Conservation (phyloP, 345 rosid species). For the Combretum micranthum region DNA sequence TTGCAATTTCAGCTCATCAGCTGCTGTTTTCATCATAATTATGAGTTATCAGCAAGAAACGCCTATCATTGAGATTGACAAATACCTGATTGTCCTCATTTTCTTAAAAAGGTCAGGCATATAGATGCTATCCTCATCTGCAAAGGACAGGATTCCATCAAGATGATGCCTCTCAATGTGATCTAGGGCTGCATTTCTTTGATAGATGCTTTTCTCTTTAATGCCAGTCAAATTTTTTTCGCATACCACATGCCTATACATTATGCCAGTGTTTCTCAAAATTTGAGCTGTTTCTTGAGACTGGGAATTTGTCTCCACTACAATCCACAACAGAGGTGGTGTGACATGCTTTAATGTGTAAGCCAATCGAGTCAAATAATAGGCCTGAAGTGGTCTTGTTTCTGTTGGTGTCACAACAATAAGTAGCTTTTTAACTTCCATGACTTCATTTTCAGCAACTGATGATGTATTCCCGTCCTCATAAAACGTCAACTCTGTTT, state of each 20-base stretch:
- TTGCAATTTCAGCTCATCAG: too few species aligned
- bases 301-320: slow-evolving; percentile 52
- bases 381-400: slow-evolving; percentile 34
- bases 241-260: slow-evolving; percentile 59
- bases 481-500: slow-evolving; percentile 1
- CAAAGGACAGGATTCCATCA: slow-evolving; percentile 53
- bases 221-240: slow-evolving; percentile 38
- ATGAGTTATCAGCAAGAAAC: background rate
- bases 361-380: slow-evolving; percentile 43
- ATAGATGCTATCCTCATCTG: slow-evolving; percentile 41
- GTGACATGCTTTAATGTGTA: slow-evolving; percentile 36
- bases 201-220: slow-evolving; percentile 38
- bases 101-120: slow-evolving; percentile 41
- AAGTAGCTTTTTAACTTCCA: slow-evolving; percentile 31
- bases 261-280: slow-evolving; percentile 42
- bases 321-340: slow-evolving; percentile 64
- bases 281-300: slow-evolving; percentile 47
- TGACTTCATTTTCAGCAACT: slow-evolving; percentile 12
- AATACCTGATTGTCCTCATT: slow-evolving; percentile 53
- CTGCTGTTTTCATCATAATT: too few species aligned
- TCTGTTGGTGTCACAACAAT: slow-evolving; percentile 50
- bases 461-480: slow-evolving; percentile 11
- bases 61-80: background rate
- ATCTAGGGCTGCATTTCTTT: slow-evolving; percentile 51
- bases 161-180: slow-evolving; percentile 59